phyloP scores from a whole-genome alignment of 2,329 filamentous ascomycete species.

The Xylaria sp. region DNA sequence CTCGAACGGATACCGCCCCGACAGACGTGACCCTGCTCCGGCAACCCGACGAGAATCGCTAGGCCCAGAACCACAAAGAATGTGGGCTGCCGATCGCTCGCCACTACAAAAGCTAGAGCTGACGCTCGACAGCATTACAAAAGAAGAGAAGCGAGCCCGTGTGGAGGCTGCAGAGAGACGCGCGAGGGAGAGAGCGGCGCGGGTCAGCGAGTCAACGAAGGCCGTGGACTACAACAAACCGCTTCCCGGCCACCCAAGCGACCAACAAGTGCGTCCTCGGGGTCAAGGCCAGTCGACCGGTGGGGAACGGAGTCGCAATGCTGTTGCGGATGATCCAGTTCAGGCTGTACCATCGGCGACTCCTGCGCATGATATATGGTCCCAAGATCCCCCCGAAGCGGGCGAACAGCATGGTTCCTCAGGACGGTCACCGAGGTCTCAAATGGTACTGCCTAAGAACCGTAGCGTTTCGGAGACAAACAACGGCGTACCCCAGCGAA shows the following conservation, averaged over 20 bases:
- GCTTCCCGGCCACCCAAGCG: conserved; percentile 39
- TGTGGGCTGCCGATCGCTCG: conserved; percentile 83
- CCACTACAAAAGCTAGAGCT: conserved; percentile 94
- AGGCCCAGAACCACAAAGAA: conserved; percentile 58
- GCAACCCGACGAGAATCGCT: conserved; percentile 55
- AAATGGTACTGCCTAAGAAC: conserved; percentile 46
- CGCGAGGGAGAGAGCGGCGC: conserved; percentile 70
- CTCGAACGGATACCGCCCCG: conserved; percentile 45
- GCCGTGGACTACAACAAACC: conserved; percentile 35
- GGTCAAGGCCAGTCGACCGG: conserved; percentile 44
- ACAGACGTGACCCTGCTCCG: conserved; percentile 40
- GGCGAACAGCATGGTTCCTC: conserved; percentile 45
- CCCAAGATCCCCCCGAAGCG: conserved; percentile 51
- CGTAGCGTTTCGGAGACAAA: conserved; percentile 41
- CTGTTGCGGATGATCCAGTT: conserved; percentile 42
- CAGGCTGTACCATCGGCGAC: conserved; percentile 44
- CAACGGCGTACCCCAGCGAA: conserved; percentile 61
- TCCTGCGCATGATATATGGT: conserved; percentile 44
- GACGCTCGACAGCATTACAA: conserved; percentile 91
- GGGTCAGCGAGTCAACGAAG: conserved; percentile 39
- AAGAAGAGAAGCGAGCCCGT: conserved; percentile 91
- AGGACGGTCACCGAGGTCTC: conserved; percentile 47
- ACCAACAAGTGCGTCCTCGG: conserved; percentile 51
- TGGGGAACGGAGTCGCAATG: conserved; percentile 44
- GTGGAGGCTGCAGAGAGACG: conserved; percentile 84